These are phyloP conservation scores for Chaetomium globosum DNA, from an alignment of 2,329 filamentous ascomycete species.

Conservation along the genomic window DNA sequence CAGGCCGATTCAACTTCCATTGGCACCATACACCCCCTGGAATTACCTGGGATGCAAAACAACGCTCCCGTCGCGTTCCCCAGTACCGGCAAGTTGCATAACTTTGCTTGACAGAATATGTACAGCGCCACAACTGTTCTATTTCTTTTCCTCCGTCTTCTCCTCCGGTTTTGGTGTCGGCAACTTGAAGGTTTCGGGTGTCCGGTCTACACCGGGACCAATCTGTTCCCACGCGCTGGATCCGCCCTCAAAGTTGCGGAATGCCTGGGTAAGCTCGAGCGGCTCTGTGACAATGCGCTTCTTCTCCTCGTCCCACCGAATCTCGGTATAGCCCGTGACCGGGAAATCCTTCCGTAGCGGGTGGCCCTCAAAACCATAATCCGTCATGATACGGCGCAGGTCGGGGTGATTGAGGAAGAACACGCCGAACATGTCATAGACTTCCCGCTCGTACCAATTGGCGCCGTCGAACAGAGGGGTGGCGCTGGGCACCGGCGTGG, in stretches of 20 bases:
- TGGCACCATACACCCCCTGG: background rate
- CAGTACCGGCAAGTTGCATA: constrained; percentile 7
- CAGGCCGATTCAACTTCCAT: background rate
- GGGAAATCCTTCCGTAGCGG: constrained; percentile 98
- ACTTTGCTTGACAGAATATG: constrained; percentile 32
- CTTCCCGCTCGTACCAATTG: constrained; percentile 98
- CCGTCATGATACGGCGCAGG: constrained; percentile 96
- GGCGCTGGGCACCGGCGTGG: constrained; percentile 86
- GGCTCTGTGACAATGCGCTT: constrained; percentile 99
- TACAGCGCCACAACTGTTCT: constrained; percentile 42
- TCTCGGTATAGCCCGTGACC: constrained; percentile 95
- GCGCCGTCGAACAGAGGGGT: constrained; percentile 88
- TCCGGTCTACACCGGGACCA: constrained; percentile 71
- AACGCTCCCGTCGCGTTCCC: background rate
- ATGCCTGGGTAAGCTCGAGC: constrained; percentile 95
- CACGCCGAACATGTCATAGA: constrained; percentile 95
- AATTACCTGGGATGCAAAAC: background rate
- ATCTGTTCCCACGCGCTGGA: constrained; percentile 70
- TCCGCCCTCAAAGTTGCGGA: constrained; percentile 96
- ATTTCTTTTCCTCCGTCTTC: constrained; percentile 93
- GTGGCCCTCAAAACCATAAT: constrained; percentile 98
- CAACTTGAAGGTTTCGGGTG: constrained; percentile 86
- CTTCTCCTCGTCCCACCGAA: constrained; percentile 99
- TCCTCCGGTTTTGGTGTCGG: constrained; percentile 94
- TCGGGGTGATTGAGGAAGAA: constrained; percentile 97